A percentile compares a stretch with the other conserved stretches of the same genome.
phyloP scores from a whole-genome alignment of 2,329 filamentous ascomycete species.

The Leptographium radiaticola region DNA sequence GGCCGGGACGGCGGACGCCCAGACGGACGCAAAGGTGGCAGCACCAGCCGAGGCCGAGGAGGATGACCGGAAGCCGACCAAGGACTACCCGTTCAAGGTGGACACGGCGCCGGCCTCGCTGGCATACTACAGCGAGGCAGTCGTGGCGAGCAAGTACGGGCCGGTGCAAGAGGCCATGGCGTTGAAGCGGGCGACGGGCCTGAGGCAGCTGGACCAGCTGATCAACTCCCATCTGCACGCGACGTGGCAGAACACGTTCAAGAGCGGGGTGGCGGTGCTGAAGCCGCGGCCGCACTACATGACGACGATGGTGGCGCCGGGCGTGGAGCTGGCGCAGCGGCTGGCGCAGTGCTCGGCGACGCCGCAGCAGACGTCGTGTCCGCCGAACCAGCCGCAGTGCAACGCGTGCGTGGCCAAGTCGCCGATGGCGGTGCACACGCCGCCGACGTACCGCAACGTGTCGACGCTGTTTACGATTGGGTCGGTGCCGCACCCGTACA shows the following conservation, averaged over 20 bases:
- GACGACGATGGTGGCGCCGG: conserved; percentile 56
- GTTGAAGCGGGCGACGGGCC: conserved; percentile 43
- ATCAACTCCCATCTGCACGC: conserved; percentile 77
- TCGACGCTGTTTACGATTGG: conserved; percentile 68
- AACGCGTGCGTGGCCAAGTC: conserved; percentile 55
- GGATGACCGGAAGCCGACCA: conserved; percentile 8
- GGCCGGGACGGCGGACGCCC: too few species aligned
- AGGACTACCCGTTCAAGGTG: conserved; percentile 44
- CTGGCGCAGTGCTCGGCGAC: conserved; percentile 63
- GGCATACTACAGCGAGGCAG: conserved; percentile 60
- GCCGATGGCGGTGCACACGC: conserved; percentile 53
- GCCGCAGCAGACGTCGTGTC: conserved; percentile 65
- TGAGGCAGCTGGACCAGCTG: conserved; percentile 55
- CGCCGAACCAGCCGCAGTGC: conserved; percentile 67
- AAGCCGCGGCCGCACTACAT: conserved; percentile 69
- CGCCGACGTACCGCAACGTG: conserved; percentile 56
- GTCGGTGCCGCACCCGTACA: conserved; percentile 85
- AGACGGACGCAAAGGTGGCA: background rate
- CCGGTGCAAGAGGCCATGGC: conserved; percentile 50
- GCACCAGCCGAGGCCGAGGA: background rate
- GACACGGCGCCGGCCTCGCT: conserved; percentile 55
- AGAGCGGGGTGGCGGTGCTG: conserved; percentile 64
- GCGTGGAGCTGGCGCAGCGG: conserved; percentile 58
- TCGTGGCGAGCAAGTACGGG: conserved; percentile 52
- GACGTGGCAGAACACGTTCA: conserved; percentile 71